Evolutionary conservation across 805 yeast species (phyloP).

Genomic region (Yamadazyma nakazawae): DNA sequence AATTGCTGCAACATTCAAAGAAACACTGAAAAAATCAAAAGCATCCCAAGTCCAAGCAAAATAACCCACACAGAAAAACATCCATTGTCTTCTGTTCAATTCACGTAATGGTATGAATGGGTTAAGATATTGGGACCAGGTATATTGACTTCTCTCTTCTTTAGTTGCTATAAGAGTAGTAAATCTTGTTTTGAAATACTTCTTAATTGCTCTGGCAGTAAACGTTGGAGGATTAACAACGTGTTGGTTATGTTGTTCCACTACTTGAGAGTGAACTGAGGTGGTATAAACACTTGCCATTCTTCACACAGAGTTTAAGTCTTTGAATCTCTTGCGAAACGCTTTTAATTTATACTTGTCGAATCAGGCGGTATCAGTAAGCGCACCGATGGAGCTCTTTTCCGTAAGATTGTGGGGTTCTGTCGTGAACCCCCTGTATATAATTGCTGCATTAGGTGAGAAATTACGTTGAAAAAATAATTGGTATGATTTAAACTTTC

Average conservation of each 20-base stretch:
- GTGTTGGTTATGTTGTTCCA: constrained; percentile 20
- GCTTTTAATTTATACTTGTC: neutral
- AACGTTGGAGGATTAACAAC: constrained; percentile 25
- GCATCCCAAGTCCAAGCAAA: constrained; percentile 66
- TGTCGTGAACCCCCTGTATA: neutral
- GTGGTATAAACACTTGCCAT: constrained; percentile 7
- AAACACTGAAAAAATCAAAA: constrained; percentile 58
- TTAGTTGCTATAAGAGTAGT: constrained; percentile 48
- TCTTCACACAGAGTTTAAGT: neutral
- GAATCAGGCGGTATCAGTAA: neutral
- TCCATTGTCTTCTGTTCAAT: constrained; percentile 55
- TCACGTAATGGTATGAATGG: constrained; percentile 57
- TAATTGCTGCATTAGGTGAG: too few relatives aligned
- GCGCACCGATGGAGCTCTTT: neutral
- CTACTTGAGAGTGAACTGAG: constrained; percentile 4
- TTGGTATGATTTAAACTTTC: too few relatives aligned
- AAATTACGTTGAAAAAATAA: too few relatives aligned
- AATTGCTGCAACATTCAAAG: constrained; percentile 47
- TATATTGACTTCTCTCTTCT: constrained; percentile 32
- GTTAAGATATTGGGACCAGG: constrained; percentile 46
- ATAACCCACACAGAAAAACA: constrained; percentile 51
- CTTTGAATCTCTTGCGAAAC: neutral
- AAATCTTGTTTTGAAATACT: constrained; percentile 43
- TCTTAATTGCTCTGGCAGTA: constrained; percentile 9
- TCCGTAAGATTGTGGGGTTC: neutral